Conservation (phyloP, 2,329 filamentous ascomycete species). For the Cladobotryum mycophilum region DNA sequence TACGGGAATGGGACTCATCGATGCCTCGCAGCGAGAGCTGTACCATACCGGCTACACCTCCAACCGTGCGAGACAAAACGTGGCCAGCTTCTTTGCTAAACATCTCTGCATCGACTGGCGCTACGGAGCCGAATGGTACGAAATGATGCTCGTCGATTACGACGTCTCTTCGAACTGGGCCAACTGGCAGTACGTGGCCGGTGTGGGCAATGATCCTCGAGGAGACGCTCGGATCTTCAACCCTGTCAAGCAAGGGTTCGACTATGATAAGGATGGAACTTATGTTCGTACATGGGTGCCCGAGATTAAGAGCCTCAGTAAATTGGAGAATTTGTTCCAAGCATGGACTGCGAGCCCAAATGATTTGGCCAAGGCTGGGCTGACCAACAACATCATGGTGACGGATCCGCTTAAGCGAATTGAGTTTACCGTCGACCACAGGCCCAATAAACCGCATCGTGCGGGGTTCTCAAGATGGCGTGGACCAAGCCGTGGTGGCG, state of each 20-base stretch:
- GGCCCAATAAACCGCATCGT: too few species aligned
- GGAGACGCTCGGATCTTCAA: conserved; percentile 71
- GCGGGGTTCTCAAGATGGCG: too few species aligned
- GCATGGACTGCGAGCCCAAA: conserved; percentile 57
- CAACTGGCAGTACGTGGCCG: conserved; percentile 77
- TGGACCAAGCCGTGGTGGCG: too few species aligned
- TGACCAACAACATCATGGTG: conserved; percentile 57
- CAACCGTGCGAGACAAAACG: conserved; percentile 70
- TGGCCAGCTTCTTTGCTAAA: conserved; percentile 67
- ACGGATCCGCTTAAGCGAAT: conserved; percentile 49
- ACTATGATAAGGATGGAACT: conserved; percentile 64
- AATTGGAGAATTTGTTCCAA: conserved; percentile 59
- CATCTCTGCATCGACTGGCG: conserved; percentile 74
- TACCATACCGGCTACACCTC: conserved; percentile 72
- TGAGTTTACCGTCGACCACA: not conserved
- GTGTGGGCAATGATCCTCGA: conserved; percentile 73
- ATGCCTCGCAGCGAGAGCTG: conserved; percentile 69
- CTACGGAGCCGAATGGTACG: conserved; percentile 77
- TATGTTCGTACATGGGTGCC: conserved; percentile 71
- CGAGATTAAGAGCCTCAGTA: conserved; percentile 53
- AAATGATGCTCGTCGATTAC: conserved; percentile 67
- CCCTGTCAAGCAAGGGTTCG: conserved; percentile 71
- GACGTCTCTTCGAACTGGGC: conserved; percentile 73
- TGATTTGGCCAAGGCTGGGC: conserved; percentile 49
- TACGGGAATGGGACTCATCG: conserved; percentile 71